phyloP scores from a whole-genome alignment of 257 asterid genomes.

The Scutellaria minor region DNA sequence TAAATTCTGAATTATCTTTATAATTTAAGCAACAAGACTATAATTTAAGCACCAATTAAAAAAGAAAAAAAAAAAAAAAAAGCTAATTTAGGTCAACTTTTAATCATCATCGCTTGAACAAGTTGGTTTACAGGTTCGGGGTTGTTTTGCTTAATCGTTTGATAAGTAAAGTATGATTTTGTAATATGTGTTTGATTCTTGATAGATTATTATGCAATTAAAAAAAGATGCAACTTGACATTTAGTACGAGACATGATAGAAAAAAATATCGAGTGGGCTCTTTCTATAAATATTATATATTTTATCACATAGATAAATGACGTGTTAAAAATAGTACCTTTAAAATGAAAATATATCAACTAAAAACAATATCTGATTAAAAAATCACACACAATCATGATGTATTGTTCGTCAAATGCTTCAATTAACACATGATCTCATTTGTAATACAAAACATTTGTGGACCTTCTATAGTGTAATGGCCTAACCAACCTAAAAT shows the following conservation, averaged over 20 bases:
- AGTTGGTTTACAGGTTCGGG: slow-evolving; percentile 8
- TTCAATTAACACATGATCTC: no score
- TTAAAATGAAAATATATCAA: no score
- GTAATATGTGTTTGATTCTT: slow-evolving; percentile 8
- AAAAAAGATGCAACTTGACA: neutral
- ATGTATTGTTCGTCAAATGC: neutral
- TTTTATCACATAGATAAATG: no score
- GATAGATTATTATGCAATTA: neutral
- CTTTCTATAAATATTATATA: no score
- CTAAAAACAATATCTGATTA: no score
- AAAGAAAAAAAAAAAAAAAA: neutral
- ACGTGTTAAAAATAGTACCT: no score
- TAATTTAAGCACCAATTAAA: neutral
- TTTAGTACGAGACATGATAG: neutral
- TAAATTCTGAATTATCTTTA: slow-evolving; percentile 12
- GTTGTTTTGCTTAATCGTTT: slow-evolving; percentile 20
- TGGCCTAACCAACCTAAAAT: slow-evolving; percentile 3
- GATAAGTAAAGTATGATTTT: slow-evolving; percentile 4
- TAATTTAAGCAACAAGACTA: neutral
- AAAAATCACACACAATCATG: no score
- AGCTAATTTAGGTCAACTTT: neutral
- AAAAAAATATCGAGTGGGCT: no score
- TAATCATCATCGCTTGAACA: slow-evolving; percentile 19
- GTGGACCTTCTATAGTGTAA: neutral
- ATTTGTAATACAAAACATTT: no score